Evolutionary conservation across 805 yeast genomes (phyloP).

Genomic region (Metschnikowia dekortorum): DNA sequence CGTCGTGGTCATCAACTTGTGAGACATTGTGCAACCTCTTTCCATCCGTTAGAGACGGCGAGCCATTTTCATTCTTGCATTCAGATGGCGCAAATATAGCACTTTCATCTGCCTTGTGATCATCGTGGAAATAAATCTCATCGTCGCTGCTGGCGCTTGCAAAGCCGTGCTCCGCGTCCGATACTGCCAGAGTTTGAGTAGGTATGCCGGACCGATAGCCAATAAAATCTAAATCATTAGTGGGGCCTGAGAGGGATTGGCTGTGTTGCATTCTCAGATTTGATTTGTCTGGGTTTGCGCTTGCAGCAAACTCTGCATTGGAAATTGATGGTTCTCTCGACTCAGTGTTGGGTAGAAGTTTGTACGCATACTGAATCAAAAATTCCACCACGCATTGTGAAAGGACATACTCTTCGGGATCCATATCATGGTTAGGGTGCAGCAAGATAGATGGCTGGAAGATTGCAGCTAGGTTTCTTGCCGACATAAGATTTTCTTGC

Average conservation of each 20-base stretch:
- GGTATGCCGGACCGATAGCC: conserved; percentile 27
- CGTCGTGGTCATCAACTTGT: not conserved
- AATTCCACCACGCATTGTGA: conserved; percentile 86
- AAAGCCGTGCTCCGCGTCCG: conserved; percentile 16
- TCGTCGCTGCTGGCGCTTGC: conserved; percentile 17
- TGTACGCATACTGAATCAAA: conserved; percentile 79
- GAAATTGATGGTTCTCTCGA: conserved; percentile 2
- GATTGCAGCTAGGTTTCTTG: conserved; percentile 88
- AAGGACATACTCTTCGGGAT: conserved; percentile 85
- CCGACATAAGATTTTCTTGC: conserved; percentile 81
- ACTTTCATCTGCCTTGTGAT: not conserved
- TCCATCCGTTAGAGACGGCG: not conserved
- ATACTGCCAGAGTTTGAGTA: conserved; percentile 9
- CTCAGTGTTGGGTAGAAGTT: conserved; percentile 56
- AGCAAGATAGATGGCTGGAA: conserved; percentile 95
- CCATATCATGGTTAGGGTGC: conserved; percentile 89
- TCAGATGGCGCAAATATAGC: not conserved
- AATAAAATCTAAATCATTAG: conserved; percentile 33
- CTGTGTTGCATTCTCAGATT: conserved; percentile 27
- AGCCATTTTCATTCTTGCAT: not conserved
- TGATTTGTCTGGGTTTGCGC: conserved; percentile 1
- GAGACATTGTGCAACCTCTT: not conserved
- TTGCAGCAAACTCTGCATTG: conserved; percentile 11
- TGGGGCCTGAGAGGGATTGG: conserved; percentile 29
- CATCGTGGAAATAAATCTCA: conserved; percentile 6